Evolutionary conservation across 495 filamentous ascomycete genomes (phyloP).

Genomic region (Usnea hakonensis): DNA sequence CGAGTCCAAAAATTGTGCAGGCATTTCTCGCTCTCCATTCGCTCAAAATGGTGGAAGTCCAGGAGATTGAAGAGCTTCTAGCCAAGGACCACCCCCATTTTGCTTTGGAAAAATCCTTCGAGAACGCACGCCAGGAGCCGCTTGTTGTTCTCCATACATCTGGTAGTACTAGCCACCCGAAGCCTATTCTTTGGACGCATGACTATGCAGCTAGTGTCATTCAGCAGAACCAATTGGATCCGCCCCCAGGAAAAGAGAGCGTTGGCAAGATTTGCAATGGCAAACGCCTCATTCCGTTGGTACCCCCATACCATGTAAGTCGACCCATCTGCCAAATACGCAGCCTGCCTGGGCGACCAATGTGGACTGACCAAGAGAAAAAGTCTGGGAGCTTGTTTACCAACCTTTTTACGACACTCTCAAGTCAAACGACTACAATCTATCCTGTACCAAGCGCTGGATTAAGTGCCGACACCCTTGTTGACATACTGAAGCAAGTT

Average conservation of each 20-base stretch:
- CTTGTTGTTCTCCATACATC: conserved; percentile 17
- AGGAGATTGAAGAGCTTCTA: no score
- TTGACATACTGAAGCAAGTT: neutral
- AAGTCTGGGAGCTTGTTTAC: neutral
- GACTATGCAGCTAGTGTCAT: neutral
- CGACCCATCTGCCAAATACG: neutral
- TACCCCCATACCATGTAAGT: conserved; percentile 1
- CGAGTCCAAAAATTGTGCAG: conserved; percentile 20
- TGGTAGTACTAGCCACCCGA: neutral
- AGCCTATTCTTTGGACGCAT: neutral
- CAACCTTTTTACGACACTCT: neutral
- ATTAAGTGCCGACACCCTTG: neutral
- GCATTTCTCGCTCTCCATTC: no score
- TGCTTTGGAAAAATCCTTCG: conserved; percentile 26
- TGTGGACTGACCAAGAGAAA: neutral
- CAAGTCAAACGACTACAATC: neutral
- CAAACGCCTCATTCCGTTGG: neutral
- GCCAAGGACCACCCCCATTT: conserved; percentile 21
- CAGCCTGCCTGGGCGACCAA: no score
- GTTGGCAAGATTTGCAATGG: neutral
- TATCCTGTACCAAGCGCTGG: neutral
- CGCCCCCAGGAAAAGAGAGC: neutral
- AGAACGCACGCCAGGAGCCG: conserved; percentile 24
- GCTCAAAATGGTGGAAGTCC: no score
- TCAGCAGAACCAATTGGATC: neutral